These are phyloP conservation scores for Eucommia ulmoides DNA, from an alignment of 257 asterid genomes.

Conservation along the genomic window DNA sequence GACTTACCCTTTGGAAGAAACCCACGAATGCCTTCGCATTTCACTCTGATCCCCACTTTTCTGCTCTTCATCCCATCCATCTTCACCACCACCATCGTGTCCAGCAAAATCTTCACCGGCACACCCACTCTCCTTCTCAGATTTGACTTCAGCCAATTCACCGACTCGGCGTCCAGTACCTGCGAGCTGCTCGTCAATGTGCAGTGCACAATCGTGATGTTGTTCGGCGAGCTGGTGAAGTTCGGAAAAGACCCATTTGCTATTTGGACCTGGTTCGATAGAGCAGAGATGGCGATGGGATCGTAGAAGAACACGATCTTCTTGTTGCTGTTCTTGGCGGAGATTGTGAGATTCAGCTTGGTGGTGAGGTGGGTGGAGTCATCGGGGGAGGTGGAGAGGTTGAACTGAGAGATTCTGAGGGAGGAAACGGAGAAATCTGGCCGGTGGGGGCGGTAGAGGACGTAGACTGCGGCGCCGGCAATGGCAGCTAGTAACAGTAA, in stretches of 20 bases:
- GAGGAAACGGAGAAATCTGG: constrained; percentile 57
- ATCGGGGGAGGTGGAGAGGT: constrained; percentile 67
- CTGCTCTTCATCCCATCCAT: constrained; percentile 56
- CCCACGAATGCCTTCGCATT: constrained; percentile 61
- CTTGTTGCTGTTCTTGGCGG: constrained; percentile 54
- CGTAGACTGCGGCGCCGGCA: constrained; percentile 54
- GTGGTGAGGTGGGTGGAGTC: constrained; percentile 59
- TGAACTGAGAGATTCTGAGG: constrained; percentile 45
- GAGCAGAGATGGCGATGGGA: constrained; percentile 29
- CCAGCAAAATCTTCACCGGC: constrained; percentile 50
- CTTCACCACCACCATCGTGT: constrained; percentile 49
- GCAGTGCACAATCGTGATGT: constrained; percentile 33
- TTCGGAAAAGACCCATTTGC: constrained; percentile 37
- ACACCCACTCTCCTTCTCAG: constrained; percentile 50
- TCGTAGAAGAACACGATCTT: constrained; percentile 35
- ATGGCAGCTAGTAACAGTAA: constrained; percentile 51
- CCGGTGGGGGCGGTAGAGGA: constrained; percentile 64
- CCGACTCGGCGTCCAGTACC: constrained; percentile 42
- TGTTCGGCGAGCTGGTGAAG: constrained; percentile 33
- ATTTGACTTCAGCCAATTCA: constrained; percentile 34
- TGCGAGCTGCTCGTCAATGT: constrained; percentile 21
- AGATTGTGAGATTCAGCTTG: constrained; percentile 43
- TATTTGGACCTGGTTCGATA: constrained; percentile 21
- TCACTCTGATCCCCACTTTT: constrained; percentile 64
- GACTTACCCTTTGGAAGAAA: constrained; percentile 41